Base-by-base conservation (phyloP, 176 grass and related monocot genomes). In the Zoysia japonica region DNA sequence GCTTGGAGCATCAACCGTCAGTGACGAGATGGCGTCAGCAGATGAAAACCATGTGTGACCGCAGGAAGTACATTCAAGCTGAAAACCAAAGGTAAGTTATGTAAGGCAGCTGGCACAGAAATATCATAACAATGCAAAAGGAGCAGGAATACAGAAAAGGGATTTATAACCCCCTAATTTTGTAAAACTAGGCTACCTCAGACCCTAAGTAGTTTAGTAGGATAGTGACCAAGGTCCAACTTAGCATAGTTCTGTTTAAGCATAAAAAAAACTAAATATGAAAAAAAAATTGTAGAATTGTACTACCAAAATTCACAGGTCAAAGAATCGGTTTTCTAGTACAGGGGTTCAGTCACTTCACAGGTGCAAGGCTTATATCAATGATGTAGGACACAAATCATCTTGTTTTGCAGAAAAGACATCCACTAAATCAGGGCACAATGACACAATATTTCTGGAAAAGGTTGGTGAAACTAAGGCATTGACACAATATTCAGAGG, bases 41-140 rank as follows among this genome's bases (percentile, higher is more conserved):
- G 92, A 77, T 1, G 96, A 87, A 83, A 91, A 99, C 86, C 96
- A 99, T 19, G 72, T 89, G 36, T 84, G 64, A 15, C 96, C 96
- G 3, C 96, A 99, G 48, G 96, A 80, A 68, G 61, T 83, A 54
- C 96, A 99, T 71, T 99, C 92, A 15, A 99, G 86, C 96, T 95
- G 90, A 73, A 35, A 81, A 79, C 16, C 5, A 63, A 48, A 69
- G 14, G 19, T 5, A 64, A 67, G 17, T 62, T 47, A 11, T 19
- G 61, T 72, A 17, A 70, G 66, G 15, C 41, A 65, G 35, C 42
- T 61, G 11, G 39, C 16, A 49, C 65, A 56, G 49, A 63, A 83
- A 67, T 9, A 20, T 68, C 45, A 28, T 45, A 45, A 45, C 44
- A 45, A 4, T 45, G 6, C 44, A 45, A 45, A 45, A 45, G 6